phyloP scores from a whole-genome alignment of 371 early-diverging fungal genomes.

The Nematocida ironsii region DNA sequence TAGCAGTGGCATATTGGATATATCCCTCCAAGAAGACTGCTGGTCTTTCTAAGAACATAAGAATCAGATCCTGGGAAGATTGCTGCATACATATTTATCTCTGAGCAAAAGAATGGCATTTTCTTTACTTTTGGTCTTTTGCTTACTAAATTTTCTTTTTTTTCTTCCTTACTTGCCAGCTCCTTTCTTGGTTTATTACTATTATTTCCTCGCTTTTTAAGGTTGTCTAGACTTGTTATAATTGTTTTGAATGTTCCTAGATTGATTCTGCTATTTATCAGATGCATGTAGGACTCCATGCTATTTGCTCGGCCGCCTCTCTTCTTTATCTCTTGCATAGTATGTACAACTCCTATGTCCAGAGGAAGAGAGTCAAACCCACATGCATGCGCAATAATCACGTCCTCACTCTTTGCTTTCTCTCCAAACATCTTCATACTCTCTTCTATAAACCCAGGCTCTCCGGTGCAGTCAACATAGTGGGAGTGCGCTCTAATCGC shows the following conservation, averaged over 20 bases:
- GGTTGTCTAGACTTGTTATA: conserved; percentile 38
- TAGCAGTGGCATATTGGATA: conserved; percentile 58
- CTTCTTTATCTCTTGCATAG: conserved; percentile 26
- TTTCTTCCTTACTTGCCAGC: background rate
- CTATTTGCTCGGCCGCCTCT: conserved; percentile 1
- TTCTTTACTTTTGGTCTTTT: conserved; percentile 37
- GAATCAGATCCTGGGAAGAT: conserved; percentile 67
- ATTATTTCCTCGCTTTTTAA: background rate
- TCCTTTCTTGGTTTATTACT: conserved; percentile 37
- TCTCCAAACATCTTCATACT: conserved; percentile 75
- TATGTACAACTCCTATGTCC: conserved; percentile 71
- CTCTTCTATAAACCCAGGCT: conserved; percentile 74
- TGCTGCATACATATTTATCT: conserved; percentile 57
- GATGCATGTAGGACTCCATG: conserved; percentile 45
- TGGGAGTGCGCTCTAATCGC: conserved; percentile 78
- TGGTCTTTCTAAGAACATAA: conserved; percentile 66
- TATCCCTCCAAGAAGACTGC: conserved; percentile 21
- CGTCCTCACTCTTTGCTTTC: conserved; percentile 72
- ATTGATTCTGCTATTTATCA: conserved; percentile 45
- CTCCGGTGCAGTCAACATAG: conserved; percentile 85
- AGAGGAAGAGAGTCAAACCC: conserved; percentile 85
- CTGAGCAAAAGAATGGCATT: conserved; percentile 44
- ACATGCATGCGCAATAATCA: conserved; percentile 77
- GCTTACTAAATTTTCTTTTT: background rate
- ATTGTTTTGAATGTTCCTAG: conserved; percentile 57